Percentiles rank a stretch among this genome's conserved stretches.
These are phyloP conservation scores for Penicillium brasilianum DNA, from an alignment of 2,329 filamentous ascomycete genomes.

Conservation along the genomic window DNA sequence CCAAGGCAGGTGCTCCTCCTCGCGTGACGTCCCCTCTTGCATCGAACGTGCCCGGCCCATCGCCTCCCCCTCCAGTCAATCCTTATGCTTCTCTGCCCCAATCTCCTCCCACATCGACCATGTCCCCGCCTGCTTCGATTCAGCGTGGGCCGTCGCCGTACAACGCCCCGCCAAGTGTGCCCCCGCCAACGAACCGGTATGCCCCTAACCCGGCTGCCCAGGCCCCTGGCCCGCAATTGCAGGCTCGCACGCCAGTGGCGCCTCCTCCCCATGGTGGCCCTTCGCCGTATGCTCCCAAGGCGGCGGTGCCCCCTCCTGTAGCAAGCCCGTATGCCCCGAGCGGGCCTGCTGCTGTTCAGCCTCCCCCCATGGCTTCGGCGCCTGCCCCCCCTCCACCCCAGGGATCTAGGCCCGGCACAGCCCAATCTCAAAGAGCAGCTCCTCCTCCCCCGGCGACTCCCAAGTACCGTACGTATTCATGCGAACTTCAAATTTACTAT, in stretches of 20 bases:
- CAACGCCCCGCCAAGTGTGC: conserved; percentile 73
- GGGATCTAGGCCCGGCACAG: conserved; percentile 52
- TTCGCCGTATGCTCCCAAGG: conserved; percentile 65
- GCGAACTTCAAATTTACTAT: neutral
- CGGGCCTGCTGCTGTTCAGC: conserved; percentile 52
- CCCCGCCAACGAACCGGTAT: conserved; percentile 76
- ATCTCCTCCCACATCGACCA: conserved; percentile 50
- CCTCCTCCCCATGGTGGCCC: conserved; percentile 51
- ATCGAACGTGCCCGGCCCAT: conserved; percentile 67
- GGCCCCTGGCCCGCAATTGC: conserved; percentile 52
- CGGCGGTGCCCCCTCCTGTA: conserved; percentile 41
- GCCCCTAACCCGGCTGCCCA: conserved; percentile 69
- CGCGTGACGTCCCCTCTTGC: conserved; percentile 74
- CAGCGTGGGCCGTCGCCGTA: conserved; percentile 83
- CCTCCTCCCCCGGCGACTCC: conserved; percentile 56
- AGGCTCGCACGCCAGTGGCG: conserved; percentile 55
- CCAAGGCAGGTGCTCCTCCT: conserved; percentile 73
- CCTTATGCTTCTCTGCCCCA: conserved; percentile 46
- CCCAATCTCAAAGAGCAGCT: conserved; percentile 55
- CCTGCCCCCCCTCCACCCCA: conserved; percentile 47
- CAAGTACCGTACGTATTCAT: conserved; percentile 67
- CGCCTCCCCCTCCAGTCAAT: conserved; percentile 50
- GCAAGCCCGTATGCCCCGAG: conserved; percentile 53
- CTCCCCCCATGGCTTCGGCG: conserved; percentile 34
- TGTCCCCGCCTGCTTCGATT: conserved; percentile 58